Evolutionary conservation across 2,329 filamentous ascomycete species (phyloP).

Genomic region (Sarocladium oryzae): DNA sequence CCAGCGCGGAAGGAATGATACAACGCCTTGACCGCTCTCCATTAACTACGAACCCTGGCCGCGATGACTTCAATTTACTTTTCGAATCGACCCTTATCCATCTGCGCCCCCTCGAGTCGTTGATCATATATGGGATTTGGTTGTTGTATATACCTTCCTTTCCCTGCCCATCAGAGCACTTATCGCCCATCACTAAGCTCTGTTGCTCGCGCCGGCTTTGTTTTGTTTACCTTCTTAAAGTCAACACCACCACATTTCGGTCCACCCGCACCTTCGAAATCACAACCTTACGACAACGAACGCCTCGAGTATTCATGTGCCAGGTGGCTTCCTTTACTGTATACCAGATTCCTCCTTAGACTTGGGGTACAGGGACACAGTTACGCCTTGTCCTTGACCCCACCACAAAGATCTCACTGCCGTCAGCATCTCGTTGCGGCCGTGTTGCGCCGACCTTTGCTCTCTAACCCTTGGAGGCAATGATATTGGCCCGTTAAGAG

Average conservation of each 20-base stretch:
- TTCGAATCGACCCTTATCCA: background rate
- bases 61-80: conserved; percentile 6
- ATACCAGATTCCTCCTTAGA: background rate
- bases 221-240: conserved; percentile 8
- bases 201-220: conserved; percentile 2
- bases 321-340: too few species aligned
- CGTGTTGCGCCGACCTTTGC: background rate
- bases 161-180: background rate
- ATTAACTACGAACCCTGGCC: conserved; percentile 3
- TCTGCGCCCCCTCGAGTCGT: background rate
- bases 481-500: conserved; percentile 19
- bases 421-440: background rate
- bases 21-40: conserved; percentile 8
- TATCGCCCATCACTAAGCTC: conserved; percentile 2
- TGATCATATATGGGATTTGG: background rate
- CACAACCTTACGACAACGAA: background rate
- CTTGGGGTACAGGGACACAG: background rate
- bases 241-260: background rate
- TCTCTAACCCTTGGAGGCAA: conserved; percentile 14
- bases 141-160: conserved; percentile 3
- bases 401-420: background rate
- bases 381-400: background rate
- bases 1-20: conserved; percentile 2
- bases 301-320: background rate
- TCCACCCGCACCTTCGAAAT: background rate